Conservation (phyloP, 306 rosid genomes). For the Acacia acuminata region DNA sequence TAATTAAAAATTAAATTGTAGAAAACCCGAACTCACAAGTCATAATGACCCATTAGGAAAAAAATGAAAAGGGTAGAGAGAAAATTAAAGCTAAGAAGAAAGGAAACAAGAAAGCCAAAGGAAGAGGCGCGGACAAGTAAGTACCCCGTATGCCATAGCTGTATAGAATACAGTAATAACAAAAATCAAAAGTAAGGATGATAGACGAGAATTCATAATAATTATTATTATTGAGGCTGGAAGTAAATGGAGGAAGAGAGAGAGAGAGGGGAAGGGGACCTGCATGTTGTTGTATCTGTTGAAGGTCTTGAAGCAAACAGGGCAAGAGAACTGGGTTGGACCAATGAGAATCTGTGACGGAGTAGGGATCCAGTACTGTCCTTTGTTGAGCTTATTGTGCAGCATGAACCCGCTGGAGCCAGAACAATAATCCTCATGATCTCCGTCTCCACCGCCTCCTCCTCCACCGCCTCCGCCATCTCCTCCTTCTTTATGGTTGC, state of each 20-base stretch:
- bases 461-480: conserved; percentile 33
- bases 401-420: conserved; percentile 57
- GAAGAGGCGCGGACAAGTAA: background rate
- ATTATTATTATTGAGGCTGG: background rate
- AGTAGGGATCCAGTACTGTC: conserved; percentile 98
- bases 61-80: background rate
- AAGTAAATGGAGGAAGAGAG: background rate
- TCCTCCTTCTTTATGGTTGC: conserved; percentile 23
- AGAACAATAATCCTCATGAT: conserved; percentile 25
- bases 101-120: background rate
- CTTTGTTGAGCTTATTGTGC: conserved; percentile 66
- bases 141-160: background rate
- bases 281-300: conserved; percentile 99
- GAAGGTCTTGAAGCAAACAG: conserved; percentile 96
- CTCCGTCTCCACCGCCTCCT: conserved; percentile 31
- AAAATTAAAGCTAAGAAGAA: background rate
- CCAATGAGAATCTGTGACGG: conserved; percentile 99
- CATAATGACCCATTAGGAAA: background rate
- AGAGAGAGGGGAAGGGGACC: conserved; percentile 36
- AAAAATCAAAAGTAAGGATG: background rate
- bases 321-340: conserved; percentile 97
- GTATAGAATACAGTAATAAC: background rate
- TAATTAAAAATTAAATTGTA: background rate
- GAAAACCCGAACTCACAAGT: conserved; percentile 2
- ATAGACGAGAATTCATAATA: background rate